These are phyloP conservation scores for Ettlia oleoabundans DNA, from an alignment of 139 green algal genomes.

Conservation along the genomic window DNA sequence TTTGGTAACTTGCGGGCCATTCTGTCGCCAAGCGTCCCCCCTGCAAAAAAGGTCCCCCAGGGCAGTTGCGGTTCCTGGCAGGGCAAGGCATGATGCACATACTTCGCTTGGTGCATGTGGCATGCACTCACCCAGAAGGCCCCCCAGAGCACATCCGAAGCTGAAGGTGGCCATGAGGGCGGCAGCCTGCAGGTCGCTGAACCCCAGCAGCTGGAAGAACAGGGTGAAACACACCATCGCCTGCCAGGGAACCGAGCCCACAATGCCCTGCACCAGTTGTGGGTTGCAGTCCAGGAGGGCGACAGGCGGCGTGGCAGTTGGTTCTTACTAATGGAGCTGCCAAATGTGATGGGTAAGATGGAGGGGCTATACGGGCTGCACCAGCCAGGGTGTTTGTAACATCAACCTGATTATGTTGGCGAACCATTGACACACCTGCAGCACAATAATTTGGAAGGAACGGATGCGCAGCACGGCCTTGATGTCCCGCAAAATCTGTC, in stretches of 20 bases:
- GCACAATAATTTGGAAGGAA: constrained; percentile 69
- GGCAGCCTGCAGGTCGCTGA: constrained; percentile 53
- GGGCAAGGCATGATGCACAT: neutral
- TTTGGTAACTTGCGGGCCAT: constrained; percentile 50
- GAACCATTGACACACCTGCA: constrained; percentile 1
- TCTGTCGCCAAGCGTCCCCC: constrained; percentile 19
- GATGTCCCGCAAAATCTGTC: constrained; percentile 26
- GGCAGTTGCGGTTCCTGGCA: neutral
- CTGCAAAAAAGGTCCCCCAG: neutral
- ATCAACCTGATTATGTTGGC: neutral
- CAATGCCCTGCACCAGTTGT: constrained; percentile 62
- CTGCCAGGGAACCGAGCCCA: constrained; percentile 88
- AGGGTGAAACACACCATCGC: constrained; percentile 85
- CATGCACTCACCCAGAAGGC: constrained; percentile 73
- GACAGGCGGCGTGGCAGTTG: neutral
- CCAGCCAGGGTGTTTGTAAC: neutral
- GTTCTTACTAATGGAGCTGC: neutral
- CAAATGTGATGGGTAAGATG: neutral
- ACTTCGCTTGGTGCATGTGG: too few relatives aligned
- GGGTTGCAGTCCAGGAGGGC: neutral
- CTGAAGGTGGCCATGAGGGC: constrained; percentile 58
- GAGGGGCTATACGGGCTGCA: neutral
- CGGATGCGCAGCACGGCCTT: constrained; percentile 51
- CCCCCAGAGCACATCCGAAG: constrained; percentile 59
- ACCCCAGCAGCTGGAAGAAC: constrained; percentile 77